Evolutionary conservation across 2,329 filamentous ascomycete species (phyloP).

Genomic region (Paecilomyces dactylethromorphus): DNA sequence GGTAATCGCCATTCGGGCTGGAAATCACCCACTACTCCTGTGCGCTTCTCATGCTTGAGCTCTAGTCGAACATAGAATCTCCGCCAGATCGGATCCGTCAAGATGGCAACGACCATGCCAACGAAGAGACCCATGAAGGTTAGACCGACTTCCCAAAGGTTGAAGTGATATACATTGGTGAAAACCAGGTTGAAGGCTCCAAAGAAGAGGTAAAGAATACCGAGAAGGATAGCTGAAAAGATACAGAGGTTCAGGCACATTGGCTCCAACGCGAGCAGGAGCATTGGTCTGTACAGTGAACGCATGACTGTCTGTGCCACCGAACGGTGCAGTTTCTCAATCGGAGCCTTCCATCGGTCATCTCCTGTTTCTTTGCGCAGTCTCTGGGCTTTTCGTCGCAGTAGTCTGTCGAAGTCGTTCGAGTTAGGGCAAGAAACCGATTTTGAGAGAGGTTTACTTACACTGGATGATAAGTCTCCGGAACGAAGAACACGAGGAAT

Average conservation of each 20-base stretch:
- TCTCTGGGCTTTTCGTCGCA: constrained; percentile 64
- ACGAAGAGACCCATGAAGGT: constrained; percentile 58
- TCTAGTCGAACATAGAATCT: constrained; percentile 37
- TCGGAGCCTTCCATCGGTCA: constrained; percentile 66
- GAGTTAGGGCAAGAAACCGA: constrained; percentile 35
- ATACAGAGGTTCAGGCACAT: constrained; percentile 81
- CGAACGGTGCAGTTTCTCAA: constrained; percentile 66
- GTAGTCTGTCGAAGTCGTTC: constrained; percentile 51
- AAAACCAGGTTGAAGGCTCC: constrained; percentile 83
- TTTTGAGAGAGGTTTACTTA: constrained; percentile 12
- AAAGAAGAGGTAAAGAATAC: constrained; percentile 85
- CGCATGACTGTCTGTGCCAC: constrained; percentile 54
- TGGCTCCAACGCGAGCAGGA: constrained; percentile 72
- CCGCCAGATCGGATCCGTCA: constrained; percentile 42
- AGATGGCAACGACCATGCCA: constrained; percentile 40
- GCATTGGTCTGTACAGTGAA: constrained; percentile 61
- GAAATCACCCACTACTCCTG: constrained; percentile 40
- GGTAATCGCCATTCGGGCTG: constrained; percentile 86
- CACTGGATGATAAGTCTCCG: constrained; percentile 73
- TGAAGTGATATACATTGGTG: constrained; percentile 64
- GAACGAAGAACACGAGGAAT: constrained; percentile 65
- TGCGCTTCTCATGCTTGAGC: constrained; percentile 27
- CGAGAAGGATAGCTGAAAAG: constrained; percentile 77
- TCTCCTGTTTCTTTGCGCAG: constrained; percentile 73
- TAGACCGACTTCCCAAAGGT: constrained; percentile 71